Base-by-base conservation (phyloP, 2,329 filamentous ascomycete species). In the Aspergillus bombycis region DNA sequence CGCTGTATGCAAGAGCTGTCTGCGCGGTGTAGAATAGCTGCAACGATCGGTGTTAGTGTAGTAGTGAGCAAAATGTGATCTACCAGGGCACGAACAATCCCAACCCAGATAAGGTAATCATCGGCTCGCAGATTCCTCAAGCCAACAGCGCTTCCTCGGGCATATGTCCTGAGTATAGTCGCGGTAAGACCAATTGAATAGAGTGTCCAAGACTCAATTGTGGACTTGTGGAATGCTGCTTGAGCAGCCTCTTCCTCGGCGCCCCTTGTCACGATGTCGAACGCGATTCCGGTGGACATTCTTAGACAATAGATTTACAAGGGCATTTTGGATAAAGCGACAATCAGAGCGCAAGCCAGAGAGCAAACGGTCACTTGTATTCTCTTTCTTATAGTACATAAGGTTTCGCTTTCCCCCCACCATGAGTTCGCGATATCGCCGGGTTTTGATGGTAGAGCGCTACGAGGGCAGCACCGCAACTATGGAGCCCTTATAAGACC, bases 101-200 rank as follows among this genome's bases (percentile, higher is more conserved):
- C 84, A n/a, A 85, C 30, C 65, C 82, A 75, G 70, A 86, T 84
- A 19, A 88, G 70, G 64, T 84, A 86, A 65, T 89, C 86, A 67
- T 62, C 86, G 81, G 14, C 81, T 78, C 21, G 70, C 46, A 76
- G 53, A 64, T 71, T 61, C 57, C 66, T 68, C n/a, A 66, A 65
- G 3, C 73, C 73, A 8, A 67, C 67, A 8, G 66, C 58, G 43
- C 46, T 65, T 11, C 61, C 43, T 50, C 67, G 67, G 6, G 71
- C 48, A 28, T 81, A 84, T 7, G 81, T 81, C 52, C 86, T 67
- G 43, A 75, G 65, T 10, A 74, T 38, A 19, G 72, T 74, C 26
- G 68, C 63, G 4, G 67, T 57, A 62, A 72, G 62, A 8, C 66
- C 71, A 52, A 73, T 50, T n/a, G 66, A 38, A 60, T 72, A 73